phyloP scores from a whole-genome alignment of 2,329 filamentous ascomycete species.

The Monilinia fructicola region DNA sequence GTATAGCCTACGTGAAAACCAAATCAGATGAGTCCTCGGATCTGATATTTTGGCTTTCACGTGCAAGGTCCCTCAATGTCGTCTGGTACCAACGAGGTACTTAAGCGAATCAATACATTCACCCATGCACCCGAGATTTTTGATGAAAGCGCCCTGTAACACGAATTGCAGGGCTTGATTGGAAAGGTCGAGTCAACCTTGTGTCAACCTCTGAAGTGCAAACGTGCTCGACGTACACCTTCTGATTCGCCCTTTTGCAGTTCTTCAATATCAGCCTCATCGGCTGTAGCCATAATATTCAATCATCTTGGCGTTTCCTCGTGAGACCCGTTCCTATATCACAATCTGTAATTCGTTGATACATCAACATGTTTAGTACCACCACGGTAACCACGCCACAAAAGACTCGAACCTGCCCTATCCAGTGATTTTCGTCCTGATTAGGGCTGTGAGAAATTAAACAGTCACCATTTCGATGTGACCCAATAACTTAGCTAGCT shows the following conservation, averaged over 20 bases:
- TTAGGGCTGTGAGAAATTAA: neutral
- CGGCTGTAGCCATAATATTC: neutral
- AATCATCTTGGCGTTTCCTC: neutral
- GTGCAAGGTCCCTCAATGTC: neutral
- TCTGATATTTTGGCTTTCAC: neutral
- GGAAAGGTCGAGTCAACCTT: neutral
- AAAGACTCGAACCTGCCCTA: neutral
- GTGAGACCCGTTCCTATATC: neutral
- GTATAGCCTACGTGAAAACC: neutral
- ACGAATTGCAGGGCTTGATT: constrained; percentile 6
- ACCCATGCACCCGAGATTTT: neutral
- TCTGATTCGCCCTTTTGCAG: constrained; percentile 4
- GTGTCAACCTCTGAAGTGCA: constrained; percentile 5
- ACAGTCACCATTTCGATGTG: neutral
- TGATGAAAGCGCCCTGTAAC: neutral
- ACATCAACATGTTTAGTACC: neutral
- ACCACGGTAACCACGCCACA: constrained; percentile 2
- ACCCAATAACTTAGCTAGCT: constrained; percentile 7
- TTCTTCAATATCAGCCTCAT: constrained; percentile 9
- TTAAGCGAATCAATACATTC: constrained; percentile 20
- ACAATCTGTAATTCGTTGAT: constrained; percentile 15
- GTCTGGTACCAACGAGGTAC: neutral
- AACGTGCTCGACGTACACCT: constrained; percentile 2
- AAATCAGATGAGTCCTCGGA: neutral
- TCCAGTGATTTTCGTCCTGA: neutral